Base-by-base conservation (phyloP, 352 stramenopile genomes). In the Blastocystis hominis region DNA sequence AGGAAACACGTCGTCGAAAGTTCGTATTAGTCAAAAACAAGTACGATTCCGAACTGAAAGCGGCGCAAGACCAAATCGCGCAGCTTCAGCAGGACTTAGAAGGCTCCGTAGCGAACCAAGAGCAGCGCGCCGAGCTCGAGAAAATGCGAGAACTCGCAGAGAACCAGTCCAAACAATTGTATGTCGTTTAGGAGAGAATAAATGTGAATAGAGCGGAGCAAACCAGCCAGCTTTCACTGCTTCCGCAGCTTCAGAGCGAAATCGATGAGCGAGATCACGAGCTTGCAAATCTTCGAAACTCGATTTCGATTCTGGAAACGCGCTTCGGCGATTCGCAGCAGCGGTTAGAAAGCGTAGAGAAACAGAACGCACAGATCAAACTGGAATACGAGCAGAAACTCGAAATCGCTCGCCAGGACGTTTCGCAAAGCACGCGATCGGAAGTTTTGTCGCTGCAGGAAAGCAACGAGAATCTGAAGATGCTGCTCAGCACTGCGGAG, bases 11-110 rank as follows among this genome's bases (percentile, higher is more conserved):
- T 5, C 15, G 50, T 17, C 50, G 54, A 15, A 84, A 84, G 50
- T 84, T 84, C 38, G 30, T 84, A 36, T 53, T 84, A 30, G 72
- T 84, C 20, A 84, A 84, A 40, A 84, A 64, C 9, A 84, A 84
- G 56, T 64, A 84, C 30, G 72, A 84, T 24, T 0, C n/a, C 6
- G 72, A 84, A 20, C 17, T 84, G 50, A 64, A 84, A 53, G 72
- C 59, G 44, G 72, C 50, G 4, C 13, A 68, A 13, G 56, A 24
- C 0, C n/a, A 15, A 0, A 47, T 84, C 17, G 2, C 3, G 36
- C 15, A 46, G 40, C 34, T 84, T 6, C 47, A 84, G 50, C 17
- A 66, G 13, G 46, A 63, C 17, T 40, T 84, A 10, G 6, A 34
- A 80, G 50, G 55, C 17, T 75, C 63, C 15, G 15, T 34, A 9